Evolutionary conservation across 1,284 basidiomycete species (phyloP).

Genomic region (Phellinidium pouzarii): DNA sequence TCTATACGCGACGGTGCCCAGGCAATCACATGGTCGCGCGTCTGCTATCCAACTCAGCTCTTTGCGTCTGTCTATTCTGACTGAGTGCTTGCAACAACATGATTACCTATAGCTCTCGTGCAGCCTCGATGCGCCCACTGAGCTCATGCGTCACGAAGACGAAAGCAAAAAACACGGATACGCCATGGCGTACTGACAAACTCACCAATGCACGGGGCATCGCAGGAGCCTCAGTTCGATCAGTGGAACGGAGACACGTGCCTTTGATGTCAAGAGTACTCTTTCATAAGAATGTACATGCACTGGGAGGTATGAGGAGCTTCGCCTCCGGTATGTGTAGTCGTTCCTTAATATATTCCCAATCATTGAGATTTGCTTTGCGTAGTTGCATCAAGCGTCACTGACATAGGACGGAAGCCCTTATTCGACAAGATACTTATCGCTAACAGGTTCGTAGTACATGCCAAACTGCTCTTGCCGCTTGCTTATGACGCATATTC

Average conservation of each 20-base stretch:
- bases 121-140: not conserved
- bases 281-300: too few relatives aligned
- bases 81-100: not conserved
- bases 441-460: constrained; percentile 59
- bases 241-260: too few relatives aligned
- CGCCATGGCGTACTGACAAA: not conserved
- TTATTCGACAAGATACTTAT: constrained; percentile 40
- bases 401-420: not conserved
- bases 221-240: too few relatives aligned
- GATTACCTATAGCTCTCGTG: constrained; percentile 8
- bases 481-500: not conserved
- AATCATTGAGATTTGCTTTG: too few relatives aligned
- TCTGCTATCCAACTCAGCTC: not conserved
- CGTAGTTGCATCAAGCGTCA: not conserved
- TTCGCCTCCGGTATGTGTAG: constrained; percentile 9
- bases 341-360: too few relatives aligned
- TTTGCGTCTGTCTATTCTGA: not conserved
- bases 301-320: not conserved
- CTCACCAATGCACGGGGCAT: not conserved
- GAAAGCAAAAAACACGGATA: not conserved
- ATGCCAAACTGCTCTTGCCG: not conserved
- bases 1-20: not conserved
- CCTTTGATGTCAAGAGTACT: too few relatives aligned
- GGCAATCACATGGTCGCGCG: not conserved
- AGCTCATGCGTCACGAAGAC: not conserved